Evolutionary conservation across 306 rosid genomes (phyloP).

Genomic region (Potentilla sterilis): DNA sequence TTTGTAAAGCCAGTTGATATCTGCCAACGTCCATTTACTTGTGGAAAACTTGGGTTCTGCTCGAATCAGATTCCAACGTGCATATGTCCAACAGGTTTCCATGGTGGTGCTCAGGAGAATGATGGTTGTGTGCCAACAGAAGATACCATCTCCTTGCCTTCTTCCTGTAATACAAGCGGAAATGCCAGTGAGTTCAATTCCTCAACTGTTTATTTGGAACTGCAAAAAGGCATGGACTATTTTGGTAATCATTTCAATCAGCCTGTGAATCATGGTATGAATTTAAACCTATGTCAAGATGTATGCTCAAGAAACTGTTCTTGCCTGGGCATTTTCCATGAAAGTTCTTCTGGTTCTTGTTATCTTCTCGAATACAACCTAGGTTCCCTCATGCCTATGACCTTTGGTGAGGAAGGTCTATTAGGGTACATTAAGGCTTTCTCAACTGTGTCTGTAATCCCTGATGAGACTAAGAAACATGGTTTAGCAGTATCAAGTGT

Average conservation of each 20-base stretch:
- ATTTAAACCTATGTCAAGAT: slow-evolving; percentile 9
- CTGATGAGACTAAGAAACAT: background rate
- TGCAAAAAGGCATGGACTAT: slow-evolving; percentile 11
- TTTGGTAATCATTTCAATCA: slow-evolving; percentile 12
- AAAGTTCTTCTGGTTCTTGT: slow-evolving; percentile 20
- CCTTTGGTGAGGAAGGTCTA: background rate
- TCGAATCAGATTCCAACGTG: background rate
- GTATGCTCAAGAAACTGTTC: slow-evolving; percentile 18
- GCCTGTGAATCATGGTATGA: slow-evolving; percentile 2
- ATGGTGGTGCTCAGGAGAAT: background rate
- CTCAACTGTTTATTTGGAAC: slow-evolving; percentile 13
- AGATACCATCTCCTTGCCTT: slow-evolving; percentile 13
- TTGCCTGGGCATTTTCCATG: slow-evolving; percentile 22
- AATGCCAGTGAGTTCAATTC: background rate
- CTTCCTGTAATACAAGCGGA: slow-evolving; percentile 10
- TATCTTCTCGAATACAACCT: slow-evolving; percentile 1
- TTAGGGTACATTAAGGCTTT: slow-evolving; percentile 23
- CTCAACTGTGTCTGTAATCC: background rate
- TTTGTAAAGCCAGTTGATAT: slow-evolving; percentile 10
- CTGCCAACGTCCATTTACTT: slow-evolving; percentile 19
- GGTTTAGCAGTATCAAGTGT: slow-evolving; percentile 10
- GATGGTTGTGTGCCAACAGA: slow-evolving; percentile 8
- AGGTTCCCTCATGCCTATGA: slow-evolving; percentile 5
- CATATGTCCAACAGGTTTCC: slow-evolving; percentile 20
- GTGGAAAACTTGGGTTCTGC: slow-evolving; percentile 20